Evolutionary conservation across 345 rosid genomes (phyloP), one percentile per base, ranked within the genome.

Genomic region (Hibiscus mutabilis): DNA sequence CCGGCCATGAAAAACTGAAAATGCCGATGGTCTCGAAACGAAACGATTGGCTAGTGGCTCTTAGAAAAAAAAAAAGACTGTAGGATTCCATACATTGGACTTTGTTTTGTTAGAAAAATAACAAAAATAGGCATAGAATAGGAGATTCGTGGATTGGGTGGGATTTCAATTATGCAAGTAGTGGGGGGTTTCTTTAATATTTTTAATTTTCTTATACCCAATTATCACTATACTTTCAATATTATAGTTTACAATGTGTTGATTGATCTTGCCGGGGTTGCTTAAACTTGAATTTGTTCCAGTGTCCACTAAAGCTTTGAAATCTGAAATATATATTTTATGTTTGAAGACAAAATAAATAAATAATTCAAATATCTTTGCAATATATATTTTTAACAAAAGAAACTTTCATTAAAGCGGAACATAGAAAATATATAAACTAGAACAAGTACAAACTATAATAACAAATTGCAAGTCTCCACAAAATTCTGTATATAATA

Each of bases 91-190:
- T 81, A 56, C 2, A 40, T 40, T 46, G 37, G 29, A 77, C 55
- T 66, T 62, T 76, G 60, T 60, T 66, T 68, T 29, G 46, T 66
- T 25, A 18, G 22, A 2, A 46, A 37, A 11, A 3, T 0, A 70
- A n/a, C 33, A 65, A 61, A 15, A 14, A 24, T 11, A 49, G 55
- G 55, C 18, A 49, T 21, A 52, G 64, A 37, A 40, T 62, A 76
- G 81, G 81, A 74, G 71, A 40, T 66, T 70, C 4, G 81, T 76
- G 80, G 80, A 80, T 84, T 84, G 75, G 85, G 84, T 86, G 84
- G 82, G 72, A 72, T 76, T 73, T 79, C 85, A 82, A 77, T 77
- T 84, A 72, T 78, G 76, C 79, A 68, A 77, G 76, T 60, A 61
- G 83, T 77, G 87, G 80, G 61, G 12, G 42, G 4, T 29, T 24